Base-by-base conservation (phyloP, 208 protist species). In the Trypanosomatidae sp. region DNA sequence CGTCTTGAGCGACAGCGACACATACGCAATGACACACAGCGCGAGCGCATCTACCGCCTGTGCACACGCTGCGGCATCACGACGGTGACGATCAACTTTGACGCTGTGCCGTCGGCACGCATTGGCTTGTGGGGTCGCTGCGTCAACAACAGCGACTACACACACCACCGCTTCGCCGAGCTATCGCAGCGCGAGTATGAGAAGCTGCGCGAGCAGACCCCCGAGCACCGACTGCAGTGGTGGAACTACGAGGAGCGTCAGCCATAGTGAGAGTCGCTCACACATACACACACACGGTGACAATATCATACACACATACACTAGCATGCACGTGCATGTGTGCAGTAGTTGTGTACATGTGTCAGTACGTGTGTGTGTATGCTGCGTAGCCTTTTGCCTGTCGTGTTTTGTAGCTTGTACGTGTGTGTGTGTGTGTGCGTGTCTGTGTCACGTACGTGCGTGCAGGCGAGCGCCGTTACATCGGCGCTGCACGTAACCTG, bases 61-160 rank as follows among this genome's bases (percentile, higher is more conserved):
- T 93, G 85, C 63, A 82, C 61, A 1, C 53, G 56, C 6, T 93
- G 85, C 37, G 85, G 85, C 37, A 83, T 86, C 53, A 93, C 78
- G 3, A 86, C 66, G 7, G 75, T 93, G 15, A 88, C 75, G 26
- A 66, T 93, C 25, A 90, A 90, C 52, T 90, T 89, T 52, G 70
- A 86, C 38, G 47, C 57, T 27, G 78, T 90, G 22, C 85, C 85
- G 0, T 87, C 75, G 2, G 74, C 77, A 1, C 85, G 85, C 11
- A 60, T 93, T 3, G 85, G 85, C 5, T 49, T 93, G 24, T 90
- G 77, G 75, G 85, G 85, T 1, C 73, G 79, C 11, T 93, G 85
- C 47, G 50, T 68, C 0, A 48, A 86, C 49, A 71, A 85, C 33
- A 64, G 61, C 40, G 85, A 93, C 49, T 93, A 93, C 70, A 89